phyloP scores from a whole-genome alignment of 2,329 filamentous ascomycete genomes.

The Penicillium sp. region DNA sequence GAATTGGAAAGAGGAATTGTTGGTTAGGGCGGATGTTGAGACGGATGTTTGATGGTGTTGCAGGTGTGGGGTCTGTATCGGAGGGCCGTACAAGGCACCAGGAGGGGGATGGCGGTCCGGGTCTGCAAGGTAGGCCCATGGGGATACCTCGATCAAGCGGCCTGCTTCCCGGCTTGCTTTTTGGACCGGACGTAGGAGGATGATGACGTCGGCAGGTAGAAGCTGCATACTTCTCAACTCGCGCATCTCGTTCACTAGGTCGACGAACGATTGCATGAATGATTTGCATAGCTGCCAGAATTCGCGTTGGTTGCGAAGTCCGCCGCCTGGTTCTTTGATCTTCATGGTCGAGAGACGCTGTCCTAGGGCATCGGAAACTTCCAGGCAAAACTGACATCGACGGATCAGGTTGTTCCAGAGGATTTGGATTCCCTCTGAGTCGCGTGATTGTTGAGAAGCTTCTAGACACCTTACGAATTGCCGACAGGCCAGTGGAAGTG shows the following conservation, averaged over 20 bases:
- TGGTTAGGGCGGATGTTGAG: slow-evolving; percentile 25
- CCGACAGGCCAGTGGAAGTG: slow-evolving; percentile 66
- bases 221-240: slow-evolving; percentile 48
- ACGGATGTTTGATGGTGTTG: slow-evolving; percentile 32
- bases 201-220: slow-evolving; percentile 64
- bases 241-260: slow-evolving; percentile 48
- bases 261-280: slow-evolving; percentile 50
- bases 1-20: slow-evolving; percentile 23
- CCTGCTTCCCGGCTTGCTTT: slow-evolving; percentile 77
- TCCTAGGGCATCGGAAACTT: slow-evolving; percentile 71
- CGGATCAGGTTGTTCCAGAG: slow-evolving; percentile 70
- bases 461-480: slow-evolving; percentile 66
- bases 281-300: slow-evolving; percentile 69
- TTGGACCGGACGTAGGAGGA: slow-evolving; percentile 76
- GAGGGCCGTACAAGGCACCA: slow-evolving; percentile 34
- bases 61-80: slow-evolving; percentile 31
- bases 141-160: slow-evolving; percentile 65
- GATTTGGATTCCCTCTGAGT: slow-evolving; percentile 59
- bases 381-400: slow-evolving; percentile 67
- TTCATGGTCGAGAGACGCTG: slow-evolving; percentile 74
- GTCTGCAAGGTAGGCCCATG: slow-evolving; percentile 58
- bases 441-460: slow-evolving; percentile 59
- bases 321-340: slow-evolving; percentile 75
- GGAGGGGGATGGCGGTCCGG: slow-evolving; percentile 32
- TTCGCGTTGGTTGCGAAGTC: slow-evolving; percentile 57